Conservation (phyloP, 2,329 filamentous ascomycete genomes). For the Penicillium palitans region DNA sequence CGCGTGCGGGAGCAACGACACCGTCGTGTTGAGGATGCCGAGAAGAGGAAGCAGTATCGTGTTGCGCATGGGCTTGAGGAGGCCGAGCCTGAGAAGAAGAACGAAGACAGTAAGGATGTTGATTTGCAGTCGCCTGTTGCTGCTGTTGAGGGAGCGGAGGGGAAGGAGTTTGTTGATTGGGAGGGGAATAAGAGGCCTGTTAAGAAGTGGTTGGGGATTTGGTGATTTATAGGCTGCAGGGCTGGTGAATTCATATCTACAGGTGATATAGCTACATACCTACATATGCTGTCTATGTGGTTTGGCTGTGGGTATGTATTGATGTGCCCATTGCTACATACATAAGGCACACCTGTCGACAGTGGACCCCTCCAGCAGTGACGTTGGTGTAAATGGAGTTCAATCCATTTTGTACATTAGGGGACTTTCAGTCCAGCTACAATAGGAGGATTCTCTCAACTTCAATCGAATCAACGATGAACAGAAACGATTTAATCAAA, state of each 20-base stretch:
- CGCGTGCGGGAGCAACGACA: constrained; percentile 70
- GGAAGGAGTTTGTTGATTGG: constrained; percentile 38
- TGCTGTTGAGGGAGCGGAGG: constrained; percentile 34
- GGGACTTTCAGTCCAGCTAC: constrained; percentile 3
- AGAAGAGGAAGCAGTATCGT: constrained; percentile 81
- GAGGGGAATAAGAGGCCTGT: constrained; percentile 53
- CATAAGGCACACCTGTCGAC: no score
- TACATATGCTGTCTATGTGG: neutral
- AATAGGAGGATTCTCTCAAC: neutral
- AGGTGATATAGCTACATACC: neutral
- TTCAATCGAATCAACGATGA: constrained; percentile 14
- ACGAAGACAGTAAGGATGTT: constrained; percentile 27
- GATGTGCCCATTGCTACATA: no score
- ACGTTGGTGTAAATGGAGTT: neutral
- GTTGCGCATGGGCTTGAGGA: constrained; percentile 79
- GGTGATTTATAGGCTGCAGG: constrained; percentile 47
- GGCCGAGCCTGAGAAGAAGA: constrained; percentile 38
- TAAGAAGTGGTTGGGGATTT: constrained; percentile 85
- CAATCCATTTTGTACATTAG: constrained; percentile 17
- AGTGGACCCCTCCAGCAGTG: neutral
- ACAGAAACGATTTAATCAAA: neutral
- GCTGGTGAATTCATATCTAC: neutral
- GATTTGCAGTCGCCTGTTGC: constrained; percentile 45
- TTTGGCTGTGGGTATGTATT: neutral
- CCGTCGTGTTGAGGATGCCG: constrained; percentile 76